Evolutionary conservation across 2,329 filamentous ascomycete species (phyloP).

Genomic region (Aspergillus quadrilineatus): DNA sequence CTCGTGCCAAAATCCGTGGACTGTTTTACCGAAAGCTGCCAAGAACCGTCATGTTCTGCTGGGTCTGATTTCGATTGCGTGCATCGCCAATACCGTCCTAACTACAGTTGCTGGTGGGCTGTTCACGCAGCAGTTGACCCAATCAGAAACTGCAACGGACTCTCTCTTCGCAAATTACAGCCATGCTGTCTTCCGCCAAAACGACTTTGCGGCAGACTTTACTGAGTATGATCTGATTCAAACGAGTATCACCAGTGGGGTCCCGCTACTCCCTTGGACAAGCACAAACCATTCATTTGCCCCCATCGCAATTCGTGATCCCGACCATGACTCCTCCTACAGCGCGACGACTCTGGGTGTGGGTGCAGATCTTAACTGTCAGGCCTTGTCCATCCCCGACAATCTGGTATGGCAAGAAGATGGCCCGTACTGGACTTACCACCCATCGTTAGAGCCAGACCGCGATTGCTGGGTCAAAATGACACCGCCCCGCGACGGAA

Average conservation of each 20-base stretch:
- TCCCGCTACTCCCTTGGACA: slow-evolving; percentile 34
- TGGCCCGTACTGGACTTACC: slow-evolving; percentile 28
- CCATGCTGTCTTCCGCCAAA: slow-evolving; percentile 27
- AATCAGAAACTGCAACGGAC: slow-evolving; percentile 25
- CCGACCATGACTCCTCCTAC: slow-evolving; percentile 26
- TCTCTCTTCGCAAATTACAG: slow-evolving; percentile 32
- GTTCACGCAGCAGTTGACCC: slow-evolving; percentile 33
- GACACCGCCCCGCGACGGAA: slow-evolving; percentile 22
- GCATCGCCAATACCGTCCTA: slow-evolving; percentile 30
- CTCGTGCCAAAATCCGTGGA: slow-evolving; percentile 33
- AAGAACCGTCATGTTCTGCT: slow-evolving; percentile 30
- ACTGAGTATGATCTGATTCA: slow-evolving; percentile 38
- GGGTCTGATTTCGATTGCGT: slow-evolving; percentile 31
- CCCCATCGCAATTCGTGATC: slow-evolving; percentile 25
- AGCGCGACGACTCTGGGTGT: slow-evolving; percentile 31
- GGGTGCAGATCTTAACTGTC: slow-evolving; percentile 28
- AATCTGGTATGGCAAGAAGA: slow-evolving; percentile 18
- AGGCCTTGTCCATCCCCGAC: slow-evolving; percentile 18
- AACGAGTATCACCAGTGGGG: slow-evolving; percentile 35
- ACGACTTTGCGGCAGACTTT: slow-evolving; percentile 34
- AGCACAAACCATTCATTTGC: slow-evolving; percentile 33
- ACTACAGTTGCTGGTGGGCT: slow-evolving; percentile 34
- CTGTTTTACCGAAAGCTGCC: slow-evolving; percentile 29
- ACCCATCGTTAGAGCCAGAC: slow-evolving; percentile 23
- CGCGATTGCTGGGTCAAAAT: slow-evolving; percentile 30